Base-by-base conservation (phyloP, 768 basidiomycete genomes). In the Termitomyces sp. region DNA sequence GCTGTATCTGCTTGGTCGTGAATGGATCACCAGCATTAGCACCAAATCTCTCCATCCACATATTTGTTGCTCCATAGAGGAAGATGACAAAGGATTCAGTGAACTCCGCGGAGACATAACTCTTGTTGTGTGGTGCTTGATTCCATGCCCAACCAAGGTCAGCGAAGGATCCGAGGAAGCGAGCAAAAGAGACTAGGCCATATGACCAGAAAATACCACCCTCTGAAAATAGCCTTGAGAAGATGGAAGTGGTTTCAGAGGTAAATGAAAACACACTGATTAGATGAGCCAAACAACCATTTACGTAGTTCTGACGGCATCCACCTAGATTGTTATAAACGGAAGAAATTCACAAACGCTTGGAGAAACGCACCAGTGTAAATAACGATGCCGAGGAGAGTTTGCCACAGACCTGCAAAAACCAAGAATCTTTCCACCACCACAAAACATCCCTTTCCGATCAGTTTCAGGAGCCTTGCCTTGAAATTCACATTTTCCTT, bases 61-160 rank as follows among this genome's bases (percentile, higher is more conserved):
- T 93, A 68, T 98, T 96, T 44, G 92, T 88, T 34, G 83, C 77
- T 8, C 95, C 95, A 68, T 98, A 98, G 0, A 85, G 34, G 73
- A 95, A 95, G 65, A 98, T 94, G 52, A 92, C 80, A 10, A 77
- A 66, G 0, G 87, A 91, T 71, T 94, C 92, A 57, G 86, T 77
- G 54, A 91, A 87, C 69, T 93, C 91, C 5, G 86, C 90, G 7
- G 86, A 83, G 8, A 80, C 77, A 46, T 73, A 73, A 24, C 73
- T 72, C 22, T 75, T 74, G 4, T 72, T 74, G 4, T 72, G 69
- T 0, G 85, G 87, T 0, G 84, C 75, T 28, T 80, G 75, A 68
- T 98, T 98, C 95, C 95, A 98, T 16, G 96, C 92, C 95, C 95
- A 98, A 4, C 96, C 96, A 31, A 84, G 72, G 50, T 91, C 85